These are phyloP conservation scores for Rhodotorula mucilaginosa DNA, from an alignment of 1,284 basidiomycete genomes.

Conservation along the genomic window DNA sequence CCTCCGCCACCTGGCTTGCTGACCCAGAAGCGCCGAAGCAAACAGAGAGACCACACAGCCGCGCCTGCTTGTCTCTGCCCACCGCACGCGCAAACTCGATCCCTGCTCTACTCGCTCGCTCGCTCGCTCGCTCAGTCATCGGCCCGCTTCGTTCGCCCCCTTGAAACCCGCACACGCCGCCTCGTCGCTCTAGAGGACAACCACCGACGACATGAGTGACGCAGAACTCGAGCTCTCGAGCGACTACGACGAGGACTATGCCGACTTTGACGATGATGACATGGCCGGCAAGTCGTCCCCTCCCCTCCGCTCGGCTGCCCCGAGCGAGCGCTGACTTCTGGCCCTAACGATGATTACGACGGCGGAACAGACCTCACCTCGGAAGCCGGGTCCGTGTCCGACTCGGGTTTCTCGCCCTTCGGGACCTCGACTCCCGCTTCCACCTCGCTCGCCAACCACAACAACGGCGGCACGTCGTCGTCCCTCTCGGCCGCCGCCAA, in stretches of 20 bases:
- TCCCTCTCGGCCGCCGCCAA: constrained; percentile 46
- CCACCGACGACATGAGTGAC: constrained; percentile 17
- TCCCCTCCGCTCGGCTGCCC: background rate
- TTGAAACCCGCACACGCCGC: background rate
- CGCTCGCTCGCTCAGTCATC: background rate
- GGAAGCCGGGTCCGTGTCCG: constrained; percentile 27
- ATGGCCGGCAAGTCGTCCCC: constrained; percentile 12
- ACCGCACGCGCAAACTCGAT: background rate
- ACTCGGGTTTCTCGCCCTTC: constrained; percentile 34
- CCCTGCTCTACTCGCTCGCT: background rate
- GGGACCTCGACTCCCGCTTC: constrained; percentile 23
- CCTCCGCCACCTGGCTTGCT: too few relatives aligned
- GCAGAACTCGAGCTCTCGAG: constrained; percentile 17
- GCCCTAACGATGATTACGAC: too few relatives aligned
- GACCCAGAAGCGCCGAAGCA: background rate
- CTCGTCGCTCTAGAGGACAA: background rate
- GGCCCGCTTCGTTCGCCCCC: background rate
- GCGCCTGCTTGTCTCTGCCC: background rate
- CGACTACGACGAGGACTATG: constrained; percentile 25
- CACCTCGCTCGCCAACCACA: background rate
- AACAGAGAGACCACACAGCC: background rate
- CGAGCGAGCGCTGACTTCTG: background rate
- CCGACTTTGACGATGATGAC: constrained; percentile 24
- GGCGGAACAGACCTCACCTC: constrained; percentile 8
- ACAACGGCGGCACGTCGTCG: background rate